These are phyloP conservation scores for Oropetium thomaeum DNA, from an alignment of 176 grass and related monocot species.

Conservation along the genomic window DNA sequence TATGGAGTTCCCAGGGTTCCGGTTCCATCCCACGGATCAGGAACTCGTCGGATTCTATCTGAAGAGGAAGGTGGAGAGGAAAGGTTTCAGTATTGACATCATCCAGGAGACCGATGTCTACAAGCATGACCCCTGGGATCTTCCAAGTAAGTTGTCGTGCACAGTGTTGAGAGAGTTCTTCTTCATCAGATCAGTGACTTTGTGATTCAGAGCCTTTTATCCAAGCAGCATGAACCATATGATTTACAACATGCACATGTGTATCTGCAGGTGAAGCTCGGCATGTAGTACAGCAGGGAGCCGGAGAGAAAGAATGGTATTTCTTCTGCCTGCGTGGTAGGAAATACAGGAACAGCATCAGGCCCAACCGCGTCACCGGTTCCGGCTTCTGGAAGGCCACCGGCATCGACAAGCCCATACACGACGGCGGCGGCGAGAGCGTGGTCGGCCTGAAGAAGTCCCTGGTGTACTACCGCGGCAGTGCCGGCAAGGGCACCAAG, in stretches of 20 bases:
- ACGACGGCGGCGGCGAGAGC: conserved; percentile 45
- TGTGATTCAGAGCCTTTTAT: too few species aligned
- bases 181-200: too few species aligned
- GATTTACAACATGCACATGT: too few species aligned
- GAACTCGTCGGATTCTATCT: conserved; percentile 91
- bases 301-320: conserved; percentile 87
- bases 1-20: conserved; percentile 68
- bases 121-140: conserved; percentile 89
- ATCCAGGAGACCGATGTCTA: conserved; percentile 89
- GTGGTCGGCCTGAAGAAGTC: conserved; percentile 91
- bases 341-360: conserved; percentile 97
- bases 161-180: not conserved
- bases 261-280: not conserved
- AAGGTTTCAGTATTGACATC: conserved; percentile 61
- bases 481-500: conserved; percentile 82
- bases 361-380: conserved; percentile 84
- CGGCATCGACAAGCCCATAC: conserved; percentile 81
- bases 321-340: conserved; percentile 93
- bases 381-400: conserved; percentile 99
- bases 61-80: conserved; percentile 68
- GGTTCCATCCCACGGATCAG: conserved; percentile 92
- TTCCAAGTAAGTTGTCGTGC: conserved; percentile 56
- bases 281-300: conserved; percentile 34
- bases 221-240: too few species aligned
- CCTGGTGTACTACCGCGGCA: conserved; percentile 81